These are phyloP conservation scores for Melocanna baccifera DNA, from an alignment of 176 grass and related monocot genomes.

Conservation along the genomic window DNA sequence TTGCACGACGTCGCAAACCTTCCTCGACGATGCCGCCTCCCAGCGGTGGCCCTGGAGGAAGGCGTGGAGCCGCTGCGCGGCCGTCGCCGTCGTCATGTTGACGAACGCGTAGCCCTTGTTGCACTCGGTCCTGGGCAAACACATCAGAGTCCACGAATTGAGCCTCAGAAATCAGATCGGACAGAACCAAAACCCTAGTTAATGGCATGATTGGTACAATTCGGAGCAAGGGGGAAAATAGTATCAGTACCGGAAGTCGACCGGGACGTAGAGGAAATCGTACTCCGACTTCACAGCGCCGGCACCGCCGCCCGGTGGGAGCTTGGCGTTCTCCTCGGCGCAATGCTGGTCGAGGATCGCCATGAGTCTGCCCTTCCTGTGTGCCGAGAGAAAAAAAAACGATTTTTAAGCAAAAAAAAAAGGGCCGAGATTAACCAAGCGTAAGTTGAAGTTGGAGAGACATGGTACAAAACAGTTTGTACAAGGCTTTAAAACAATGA, in stretches of 20 bases:
- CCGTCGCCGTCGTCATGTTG: constrained; percentile 49
- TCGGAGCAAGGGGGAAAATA: too few relatives aligned
- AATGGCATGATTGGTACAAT: not conserved
- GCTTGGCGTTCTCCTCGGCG: constrained; percentile 27
- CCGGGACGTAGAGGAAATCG: constrained; percentile 64
- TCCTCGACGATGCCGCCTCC: constrained; percentile 18
- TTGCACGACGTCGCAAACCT: constrained; percentile 53
- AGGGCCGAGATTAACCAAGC: not conserved
- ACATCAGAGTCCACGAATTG: not conserved
- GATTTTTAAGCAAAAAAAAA: not conserved
- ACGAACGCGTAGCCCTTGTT: constrained; percentile 79
- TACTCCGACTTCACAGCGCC: constrained; percentile 31
- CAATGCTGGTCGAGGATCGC: constrained; percentile 38
- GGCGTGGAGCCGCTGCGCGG: constrained; percentile 26
- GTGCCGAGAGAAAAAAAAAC: not conserved
- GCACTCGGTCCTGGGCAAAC: constrained; percentile 10
- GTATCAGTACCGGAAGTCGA: constrained; percentile 48
- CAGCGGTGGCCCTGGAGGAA: constrained; percentile 34
- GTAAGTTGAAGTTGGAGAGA: not conserved
- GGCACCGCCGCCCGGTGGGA: not conserved
- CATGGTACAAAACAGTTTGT: not conserved
- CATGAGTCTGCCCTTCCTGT: constrained; percentile 33
- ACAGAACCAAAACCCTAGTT: not conserved
- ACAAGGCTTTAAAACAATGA: not conserved
- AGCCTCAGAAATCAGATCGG: not conserved